Base-by-base conservation (phyloP, 2,329 filamentous ascomycete genomes). In the Fusarium sp. region DNA sequence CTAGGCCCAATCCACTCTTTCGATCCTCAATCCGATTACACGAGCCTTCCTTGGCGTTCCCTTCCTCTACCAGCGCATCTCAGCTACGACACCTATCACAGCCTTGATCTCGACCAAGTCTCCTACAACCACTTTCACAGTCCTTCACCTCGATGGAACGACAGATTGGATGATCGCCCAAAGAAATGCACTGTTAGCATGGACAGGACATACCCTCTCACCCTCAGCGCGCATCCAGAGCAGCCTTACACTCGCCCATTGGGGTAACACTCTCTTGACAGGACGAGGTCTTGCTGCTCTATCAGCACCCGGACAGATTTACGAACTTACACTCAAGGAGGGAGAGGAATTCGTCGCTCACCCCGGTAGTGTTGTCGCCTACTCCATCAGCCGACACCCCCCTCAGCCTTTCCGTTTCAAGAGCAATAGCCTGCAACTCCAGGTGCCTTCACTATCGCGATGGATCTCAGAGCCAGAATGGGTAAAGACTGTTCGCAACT, bases 81-180 rank as follows among this genome's bases (percentile, higher is more conserved):
- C 93, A 34, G 95, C 95, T 1, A 94, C 94, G 1, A 92, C 90
- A 46, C 94, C 96, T 3, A 87, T 97, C 70, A 97, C 92, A 42
- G 94, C 94, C 33, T 83, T 99, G 67, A 91, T 99, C 72, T 92
- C 92, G 31, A 94, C 95, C 26, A 96, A 94, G 78, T 93, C 93
- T 7, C 89, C 93, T 6, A 89, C 91, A 53, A 96, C 94, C 1
- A 94, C 94, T 8, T 94, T 99, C 72, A 90, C 92, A 13, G 89
- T 97, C 9, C 86, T 99, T 28, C 92, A 95, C 77, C 88, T 99
- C 51, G 94, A 99, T 82, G 96, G 96, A 60, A 93, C 94, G 6
- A 90, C 94, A 60, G 96, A 99, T 81, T 99, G 96, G 95, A 92
- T 97, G 84, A 84, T 99, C 10, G 88, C 93, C 8, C 94, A 98